These are phyloP conservation scores for Pontederia crassipes DNA, from an alignment of 176 grass and related monocot species.

Conservation along the genomic window DNA sequence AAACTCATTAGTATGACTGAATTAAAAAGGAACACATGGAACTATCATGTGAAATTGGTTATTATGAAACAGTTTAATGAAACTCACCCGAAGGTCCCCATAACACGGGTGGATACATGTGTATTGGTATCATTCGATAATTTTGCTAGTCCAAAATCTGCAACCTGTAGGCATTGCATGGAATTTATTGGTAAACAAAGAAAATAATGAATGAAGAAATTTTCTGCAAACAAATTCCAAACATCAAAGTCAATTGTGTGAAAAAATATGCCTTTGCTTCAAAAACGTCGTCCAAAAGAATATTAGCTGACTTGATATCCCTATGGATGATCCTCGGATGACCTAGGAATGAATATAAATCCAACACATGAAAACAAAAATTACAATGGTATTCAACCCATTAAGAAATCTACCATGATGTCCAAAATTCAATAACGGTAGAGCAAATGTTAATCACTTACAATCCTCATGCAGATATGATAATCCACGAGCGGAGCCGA, in stretches of 20 bases:
- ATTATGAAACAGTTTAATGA: neutral
- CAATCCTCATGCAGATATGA: conserved; percentile 92
- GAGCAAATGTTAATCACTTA: conserved; percentile 23
- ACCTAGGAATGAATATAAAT: conserved; percentile 27
- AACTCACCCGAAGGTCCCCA: conserved; percentile 68
- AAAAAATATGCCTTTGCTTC: conserved; percentile 43
- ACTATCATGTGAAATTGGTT: neutral
- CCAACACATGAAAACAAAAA: neutral
- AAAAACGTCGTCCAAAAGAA: conserved; percentile 74
- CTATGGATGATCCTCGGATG: conserved; percentile 92
- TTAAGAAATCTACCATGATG: neutral
- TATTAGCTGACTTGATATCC: conserved; percentile 94
- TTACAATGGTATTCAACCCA: neutral
- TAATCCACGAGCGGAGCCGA: conserved; percentile 72
- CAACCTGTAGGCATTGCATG: conserved; percentile 25
- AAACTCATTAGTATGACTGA: neutral
- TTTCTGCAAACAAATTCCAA: neutral
- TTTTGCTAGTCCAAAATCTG: conserved; percentile 81
- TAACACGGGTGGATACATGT: conserved; percentile 62
- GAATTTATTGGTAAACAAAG: neutral
- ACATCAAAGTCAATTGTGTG: neutral
- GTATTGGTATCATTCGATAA: conserved; percentile 43
- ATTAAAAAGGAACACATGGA: neutral
- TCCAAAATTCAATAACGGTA: neutral
- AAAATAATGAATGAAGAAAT: neutral